Conservation (phyloP, 2,329 filamentous ascomycete genomes). For the Arthroderma sp. region DNA sequence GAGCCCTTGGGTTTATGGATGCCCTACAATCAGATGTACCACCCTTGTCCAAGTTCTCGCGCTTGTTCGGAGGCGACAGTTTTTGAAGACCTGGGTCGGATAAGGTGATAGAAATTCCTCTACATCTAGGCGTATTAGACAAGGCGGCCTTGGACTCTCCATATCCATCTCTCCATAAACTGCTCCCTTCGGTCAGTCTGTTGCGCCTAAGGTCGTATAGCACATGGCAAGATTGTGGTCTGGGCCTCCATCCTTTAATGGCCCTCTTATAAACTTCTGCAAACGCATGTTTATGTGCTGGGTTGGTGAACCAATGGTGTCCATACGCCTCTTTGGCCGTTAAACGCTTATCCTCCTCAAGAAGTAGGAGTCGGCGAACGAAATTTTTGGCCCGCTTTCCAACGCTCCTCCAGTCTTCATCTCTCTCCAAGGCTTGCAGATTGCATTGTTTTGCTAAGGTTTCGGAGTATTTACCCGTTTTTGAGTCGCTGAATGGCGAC, state of each 20-base stretch:
- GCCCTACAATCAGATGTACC: no score
- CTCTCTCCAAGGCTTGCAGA: constrained; percentile 32
- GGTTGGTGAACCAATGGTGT: constrained; percentile 45
- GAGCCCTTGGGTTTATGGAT: no score
- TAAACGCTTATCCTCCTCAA: constrained; percentile 38
- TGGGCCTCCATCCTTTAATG: constrained; percentile 39
- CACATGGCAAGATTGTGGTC: constrained; percentile 7
- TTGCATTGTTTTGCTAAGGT: constrained; percentile 28
- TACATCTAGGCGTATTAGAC: no score
- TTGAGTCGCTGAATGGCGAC: constrained; percentile 32
- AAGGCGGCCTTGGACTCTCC: no score
- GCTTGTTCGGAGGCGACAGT: no score
- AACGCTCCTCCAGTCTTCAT: constrained; percentile 31
- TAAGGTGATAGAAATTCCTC: no score
- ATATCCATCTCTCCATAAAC: no score
- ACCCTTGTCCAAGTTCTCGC: no score
- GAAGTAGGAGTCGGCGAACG: constrained; percentile 37
- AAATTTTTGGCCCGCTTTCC: constrained; percentile 39
- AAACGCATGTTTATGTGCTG: constrained; percentile 34
- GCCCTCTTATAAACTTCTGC: constrained; percentile 38
- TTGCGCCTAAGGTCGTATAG: background rate
- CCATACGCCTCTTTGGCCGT: constrained; percentile 40
- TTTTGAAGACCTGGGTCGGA: no score
- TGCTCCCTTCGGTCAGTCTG: no score
- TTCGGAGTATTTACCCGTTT: constrained; percentile 17